Evolutionary conservation across 1,284 basidiomycete genomes (phyloP).

Genomic region (Trichosporon faecale): DNA sequence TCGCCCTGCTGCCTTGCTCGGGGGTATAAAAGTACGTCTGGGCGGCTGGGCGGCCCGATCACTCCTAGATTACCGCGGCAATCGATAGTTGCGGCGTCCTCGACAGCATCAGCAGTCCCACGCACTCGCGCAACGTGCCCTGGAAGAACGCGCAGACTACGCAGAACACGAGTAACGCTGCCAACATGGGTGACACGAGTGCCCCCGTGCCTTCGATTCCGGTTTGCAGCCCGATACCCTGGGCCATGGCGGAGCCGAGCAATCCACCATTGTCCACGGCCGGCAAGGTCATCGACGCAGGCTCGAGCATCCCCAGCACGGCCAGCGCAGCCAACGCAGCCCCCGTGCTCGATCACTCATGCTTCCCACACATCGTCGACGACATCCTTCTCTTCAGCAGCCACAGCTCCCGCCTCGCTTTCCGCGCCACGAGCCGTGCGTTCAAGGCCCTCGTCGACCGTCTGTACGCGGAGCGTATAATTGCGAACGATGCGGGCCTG

Average conservation of each 20-base stretch:
- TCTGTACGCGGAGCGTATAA: neutral
- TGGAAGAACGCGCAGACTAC: no score
- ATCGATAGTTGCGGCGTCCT: neutral
- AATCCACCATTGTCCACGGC: neutral
- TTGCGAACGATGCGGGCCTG: neutral
- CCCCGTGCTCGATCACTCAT: neutral
- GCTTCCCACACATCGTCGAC: conserved; percentile 2
- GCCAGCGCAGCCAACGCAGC: no score
- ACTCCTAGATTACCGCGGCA: neutral
- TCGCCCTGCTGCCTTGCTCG: neutral
- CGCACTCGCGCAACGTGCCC: neutral
- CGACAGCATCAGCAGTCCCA: neutral
- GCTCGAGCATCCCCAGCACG: no score
- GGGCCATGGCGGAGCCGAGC: neutral
- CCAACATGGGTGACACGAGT: neutral
- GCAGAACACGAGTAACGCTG: neutral
- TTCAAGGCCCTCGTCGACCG: neutral
- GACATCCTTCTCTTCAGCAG: neutral
- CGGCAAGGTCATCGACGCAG: no score
- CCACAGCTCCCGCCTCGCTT: neutral
- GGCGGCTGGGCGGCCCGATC: neutral
- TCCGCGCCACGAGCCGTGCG: neutral
- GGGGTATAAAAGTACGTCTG: neutral
- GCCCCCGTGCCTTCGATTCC: neutral
- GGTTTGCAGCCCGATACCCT: neutral